phyloP scores from a whole-genome alignment of 345 rosid species.

The Camelina sativa region DNA sequence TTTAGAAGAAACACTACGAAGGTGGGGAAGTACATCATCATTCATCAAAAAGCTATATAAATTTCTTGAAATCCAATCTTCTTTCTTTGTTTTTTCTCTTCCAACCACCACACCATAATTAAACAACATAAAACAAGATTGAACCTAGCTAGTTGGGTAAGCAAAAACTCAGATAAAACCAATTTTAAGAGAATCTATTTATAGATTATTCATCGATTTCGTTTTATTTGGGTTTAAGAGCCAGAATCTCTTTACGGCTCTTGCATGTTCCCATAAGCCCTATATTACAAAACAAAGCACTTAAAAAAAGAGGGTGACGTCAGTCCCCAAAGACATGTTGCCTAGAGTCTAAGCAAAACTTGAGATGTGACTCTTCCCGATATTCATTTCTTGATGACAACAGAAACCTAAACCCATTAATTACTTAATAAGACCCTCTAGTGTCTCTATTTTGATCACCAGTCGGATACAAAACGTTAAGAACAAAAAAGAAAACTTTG shows the following conservation, averaged over 20 bases:
- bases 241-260: conserved; percentile 37
- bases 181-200: conserved; percentile 5
- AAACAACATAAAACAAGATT: conserved; percentile 36
- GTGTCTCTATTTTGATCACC: conserved; percentile 23
- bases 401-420: conserved; percentile 34
- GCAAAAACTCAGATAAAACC: conserved; percentile 38
- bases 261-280: conserved; percentile 40
- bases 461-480: neutral
- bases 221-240: conserved; percentile 26
- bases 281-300: conserved; percentile 33
- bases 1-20: conserved; percentile 35
- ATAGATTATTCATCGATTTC: conserved; percentile 20
- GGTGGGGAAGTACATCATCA: conserved; percentile 43
- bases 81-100: conserved; percentile 9
- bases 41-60: conserved; percentile 33
- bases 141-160: conserved; percentile 41
- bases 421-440: conserved; percentile 3
- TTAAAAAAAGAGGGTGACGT: conserved; percentile 38
- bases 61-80: conserved; percentile 25
- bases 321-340: conserved; percentile 38
- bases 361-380: conserved; percentile 36
- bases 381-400: conserved; percentile 37
- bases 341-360: conserved; percentile 44
- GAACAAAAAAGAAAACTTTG: neutral
- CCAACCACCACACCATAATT: conserved; percentile 47